phyloP scores from a whole-genome alignment of 225 moss, liverwort and hornwort species.

The Physcomitrellopsis africana region DNA sequence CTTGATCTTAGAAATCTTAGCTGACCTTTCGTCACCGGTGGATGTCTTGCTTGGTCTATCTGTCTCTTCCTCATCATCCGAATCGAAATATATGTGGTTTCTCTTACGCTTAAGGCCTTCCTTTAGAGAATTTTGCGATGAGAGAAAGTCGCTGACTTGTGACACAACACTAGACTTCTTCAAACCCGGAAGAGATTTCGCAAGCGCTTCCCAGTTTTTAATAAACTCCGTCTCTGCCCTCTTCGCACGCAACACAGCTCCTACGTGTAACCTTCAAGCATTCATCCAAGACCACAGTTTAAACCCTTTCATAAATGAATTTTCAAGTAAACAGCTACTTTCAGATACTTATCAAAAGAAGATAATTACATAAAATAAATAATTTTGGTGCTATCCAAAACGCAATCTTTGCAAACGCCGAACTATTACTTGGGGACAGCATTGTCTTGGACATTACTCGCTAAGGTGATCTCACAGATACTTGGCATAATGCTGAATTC shows the following conservation, averaged over 20 bases:
- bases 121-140: conserved; percentile 48
- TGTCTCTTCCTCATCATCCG: conserved; percentile 59
- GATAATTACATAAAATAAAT: not conserved
- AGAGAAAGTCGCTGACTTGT: conserved; percentile 74
- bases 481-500: not conserved
- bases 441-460: not conserved
- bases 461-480: not conserved
- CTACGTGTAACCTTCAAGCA: conserved; percentile 65
- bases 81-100: conserved; percentile 41
- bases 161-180: conserved; percentile 59
- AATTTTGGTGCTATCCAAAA: not conserved
- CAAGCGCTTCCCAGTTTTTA: conserved; percentile 70
- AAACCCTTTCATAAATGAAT: conserved; percentile 1
- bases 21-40: conserved; percentile 23
- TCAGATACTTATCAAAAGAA: not conserved
- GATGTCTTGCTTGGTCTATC: conserved; percentile 30
- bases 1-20: conserved; percentile 58
- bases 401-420: not conserved
- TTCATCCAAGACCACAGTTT: conserved; percentile 26
- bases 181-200: conserved; percentile 56
- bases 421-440: not conserved
- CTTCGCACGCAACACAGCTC: conserved; percentile 68
- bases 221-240: conserved; percentile 72
- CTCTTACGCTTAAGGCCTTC: conserved; percentile 57
- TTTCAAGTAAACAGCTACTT: not conserved